Evolutionary conservation across 1,284 basidiomycete species (phyloP), one percentile per base, ranked within the genome.

Genomic region (Afroboletus lepidellus): DNA sequence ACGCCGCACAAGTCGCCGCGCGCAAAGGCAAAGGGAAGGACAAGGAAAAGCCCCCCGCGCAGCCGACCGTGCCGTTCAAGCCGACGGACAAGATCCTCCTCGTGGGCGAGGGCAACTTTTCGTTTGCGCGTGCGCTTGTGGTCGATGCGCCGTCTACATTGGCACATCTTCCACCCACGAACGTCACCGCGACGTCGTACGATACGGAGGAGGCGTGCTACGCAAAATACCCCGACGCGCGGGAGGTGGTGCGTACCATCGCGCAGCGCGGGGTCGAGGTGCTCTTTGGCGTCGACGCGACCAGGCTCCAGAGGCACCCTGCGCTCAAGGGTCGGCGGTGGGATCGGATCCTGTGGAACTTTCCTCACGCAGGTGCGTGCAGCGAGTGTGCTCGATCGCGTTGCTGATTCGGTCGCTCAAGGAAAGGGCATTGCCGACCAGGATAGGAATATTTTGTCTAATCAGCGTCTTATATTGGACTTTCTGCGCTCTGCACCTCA

Each of bases 91-190:
- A 75, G 38, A 87, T 98, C 42, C 79, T 98, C 15, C 79, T 98
- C 33, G 76, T 98, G 45, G 95, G 96, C n/a, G 95, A 98, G 74
- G 92, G 92, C 24, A 94, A 98, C 69, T 98, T 99, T 63, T 96
- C 94, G 1, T 99, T 94, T 64, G 79, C 94, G 1, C 82, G 81
- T 21, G 85, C 94, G 8, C 77, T 98, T 8, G 71, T 92, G 15
- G 67, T 71, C 50, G 74, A 77, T 60, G 78, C 81, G 9, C 81
- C 84, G 5, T 32, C 69, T 20, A 62, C 69, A 3, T 63, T 88
- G 41, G 74, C 75, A 34, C 73, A 77, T 54, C 74, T 93, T 20
- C 81, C 87, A 0, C 75, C 88, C 0, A 69, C 69, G 18, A 90
- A 89, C 60, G 72, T 98, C 39, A 84, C 88, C 3, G 92, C 96